Percentiles rank a stretch among this genome's conserved stretches.
phyloP scores from a whole-genome alignment of 768 basidiomycete species.

The Omphalotus guepiniiformis region DNA sequence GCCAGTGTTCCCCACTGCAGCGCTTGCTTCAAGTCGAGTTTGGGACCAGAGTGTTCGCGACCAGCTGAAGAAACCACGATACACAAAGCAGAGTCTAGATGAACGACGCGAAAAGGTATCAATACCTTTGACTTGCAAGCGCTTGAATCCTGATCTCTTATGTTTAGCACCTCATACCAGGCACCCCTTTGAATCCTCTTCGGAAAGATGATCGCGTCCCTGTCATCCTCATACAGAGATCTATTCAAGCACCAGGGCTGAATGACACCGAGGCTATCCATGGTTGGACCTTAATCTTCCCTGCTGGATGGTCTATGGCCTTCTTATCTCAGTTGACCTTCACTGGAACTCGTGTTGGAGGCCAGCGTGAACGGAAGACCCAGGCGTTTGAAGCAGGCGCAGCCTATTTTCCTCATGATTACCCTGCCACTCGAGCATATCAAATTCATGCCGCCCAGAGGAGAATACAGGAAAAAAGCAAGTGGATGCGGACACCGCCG shows the following conservation, averaged over 20 bases:
- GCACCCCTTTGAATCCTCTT: conserved; percentile 59
- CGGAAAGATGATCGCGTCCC: conserved; percentile 83
- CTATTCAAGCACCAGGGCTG: conserved; percentile 41
- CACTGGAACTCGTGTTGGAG: conserved; percentile 82
- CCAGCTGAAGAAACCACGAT: conserved; percentile 55
- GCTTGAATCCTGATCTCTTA: background rate
- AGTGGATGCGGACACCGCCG: conserved; percentile 80
- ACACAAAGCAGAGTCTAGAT: conserved; percentile 83
- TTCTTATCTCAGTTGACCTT: conserved; percentile 79
- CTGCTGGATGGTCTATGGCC: conserved; percentile 87
- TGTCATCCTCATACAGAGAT: conserved; percentile 76
- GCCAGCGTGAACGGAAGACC: conserved; percentile 76
- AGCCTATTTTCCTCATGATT: conserved; percentile 80
- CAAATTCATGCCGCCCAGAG: conserved; percentile 41
- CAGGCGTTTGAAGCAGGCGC: conserved; percentile 81
- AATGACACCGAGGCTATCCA: conserved; percentile 46
- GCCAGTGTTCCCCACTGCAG: conserved; percentile 48
- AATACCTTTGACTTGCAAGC: background rate
- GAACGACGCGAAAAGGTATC: conserved; percentile 70
- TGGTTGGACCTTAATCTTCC: conserved; percentile 86
- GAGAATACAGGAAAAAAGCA: conserved; percentile 48
- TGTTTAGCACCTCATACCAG: conserved; percentile 69
- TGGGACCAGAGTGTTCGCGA: conserved; percentile 64
- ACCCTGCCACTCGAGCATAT: conserved; percentile 55
- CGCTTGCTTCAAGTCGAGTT: conserved; percentile 61